Evolutionary conservation across 2,329 filamentous ascomycete species (phyloP).

Genomic region (Purpureocillium takamizusanense): DNA sequence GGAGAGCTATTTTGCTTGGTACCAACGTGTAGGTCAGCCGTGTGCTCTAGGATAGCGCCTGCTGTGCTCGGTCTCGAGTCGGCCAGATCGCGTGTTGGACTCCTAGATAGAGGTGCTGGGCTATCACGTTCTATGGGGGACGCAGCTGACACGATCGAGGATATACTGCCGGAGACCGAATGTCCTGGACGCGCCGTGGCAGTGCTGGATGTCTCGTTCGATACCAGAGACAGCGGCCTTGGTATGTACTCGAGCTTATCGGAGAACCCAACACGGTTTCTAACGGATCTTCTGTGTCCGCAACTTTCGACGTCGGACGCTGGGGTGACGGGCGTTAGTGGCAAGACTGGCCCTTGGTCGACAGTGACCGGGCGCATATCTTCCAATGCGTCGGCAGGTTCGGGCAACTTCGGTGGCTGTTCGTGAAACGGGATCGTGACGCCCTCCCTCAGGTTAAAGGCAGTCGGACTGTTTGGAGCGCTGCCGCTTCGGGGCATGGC

Average conservation of each 20-base stretch:
- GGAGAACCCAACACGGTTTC: conserved; percentile 71
- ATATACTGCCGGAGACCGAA: conserved; percentile 70
- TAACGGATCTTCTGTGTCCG: conserved; percentile 25
- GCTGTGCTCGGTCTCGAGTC: conserved; percentile 60
- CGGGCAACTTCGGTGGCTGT: conserved; percentile 4
- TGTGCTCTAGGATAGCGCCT: conserved; percentile 56
- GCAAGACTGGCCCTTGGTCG: background rate
- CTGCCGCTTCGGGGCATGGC: conserved; percentile 48
- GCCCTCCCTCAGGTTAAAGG: conserved; percentile 22
- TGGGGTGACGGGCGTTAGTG: conserved; percentile 2
- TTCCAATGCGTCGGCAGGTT: conserved; percentile 2
- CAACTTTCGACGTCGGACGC: conserved; percentile 4
- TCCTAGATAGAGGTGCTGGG: conserved; percentile 26
- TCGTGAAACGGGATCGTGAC: conserved; percentile 13
- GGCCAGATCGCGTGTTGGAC: conserved; percentile 28
- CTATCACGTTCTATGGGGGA: conserved; percentile 31
- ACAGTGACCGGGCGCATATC: background rate
- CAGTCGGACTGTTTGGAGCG: conserved; percentile 53
- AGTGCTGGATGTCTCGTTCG: conserved; percentile 75
- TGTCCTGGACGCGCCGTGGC: conserved; percentile 61
- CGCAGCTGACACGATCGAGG: conserved; percentile 61
- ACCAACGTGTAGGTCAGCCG: conserved; percentile 11
- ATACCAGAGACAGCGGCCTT: conserved; percentile 73
- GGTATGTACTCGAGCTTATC: conserved; percentile 78
- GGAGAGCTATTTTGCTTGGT: conserved; percentile 21